Evolutionary conservation across 768 basidiomycete species (phyloP), one percentile per base, ranked within the genome.

Genomic region (Rhizopogon salebrosus): DNA sequence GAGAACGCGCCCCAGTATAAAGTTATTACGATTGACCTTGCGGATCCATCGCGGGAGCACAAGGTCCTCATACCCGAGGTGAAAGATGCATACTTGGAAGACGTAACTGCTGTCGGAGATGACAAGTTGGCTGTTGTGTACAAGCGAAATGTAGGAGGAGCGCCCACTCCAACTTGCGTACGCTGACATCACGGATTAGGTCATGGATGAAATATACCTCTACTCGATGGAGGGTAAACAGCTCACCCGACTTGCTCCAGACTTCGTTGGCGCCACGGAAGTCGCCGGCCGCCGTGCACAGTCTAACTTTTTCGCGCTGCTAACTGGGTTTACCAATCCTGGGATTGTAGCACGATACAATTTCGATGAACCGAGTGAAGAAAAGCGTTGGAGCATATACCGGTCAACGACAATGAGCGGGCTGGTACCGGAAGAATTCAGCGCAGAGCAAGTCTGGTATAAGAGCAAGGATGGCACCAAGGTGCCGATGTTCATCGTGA

Each of bases 401-500:
- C 68, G 82, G 49, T 72, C 77, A 29, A 83, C 83, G 1, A 62
- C 75, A 37, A 77, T 90, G 13, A 75, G 74, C 20, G 86, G 84
- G 3, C 69, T 92, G 34, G 72, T 77, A 46, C 73, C 80, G 0
- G 78, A 83, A 7, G 87, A 92, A 41, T 92, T 92, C 58, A 73
- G 80, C 27, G 73, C 82, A 29, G 76, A 77, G 53, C 90, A 92
- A 70, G 85, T 90, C 18, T 93, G 90, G 85, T 92, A 84, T 61
- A 65, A 74, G 18, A 84, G 83, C 67, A 87, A 85, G 65, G 91
- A 92, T 61, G 88, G 88, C 1, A 91, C 88, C 5, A 78, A 75
- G 49, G 73, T 93, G 34, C 91, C 91, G 1, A 92, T 93, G 90
- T 92, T 91, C 62, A 77, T 93, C 56, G 86, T 91, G 20, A 78